Percentiles rank a stretch among this genome's conserved stretches.
Evolutionary conservation across 1,139 yeast genomes (phyloP).

Genomic region (Nadsonia commutata): DNA sequence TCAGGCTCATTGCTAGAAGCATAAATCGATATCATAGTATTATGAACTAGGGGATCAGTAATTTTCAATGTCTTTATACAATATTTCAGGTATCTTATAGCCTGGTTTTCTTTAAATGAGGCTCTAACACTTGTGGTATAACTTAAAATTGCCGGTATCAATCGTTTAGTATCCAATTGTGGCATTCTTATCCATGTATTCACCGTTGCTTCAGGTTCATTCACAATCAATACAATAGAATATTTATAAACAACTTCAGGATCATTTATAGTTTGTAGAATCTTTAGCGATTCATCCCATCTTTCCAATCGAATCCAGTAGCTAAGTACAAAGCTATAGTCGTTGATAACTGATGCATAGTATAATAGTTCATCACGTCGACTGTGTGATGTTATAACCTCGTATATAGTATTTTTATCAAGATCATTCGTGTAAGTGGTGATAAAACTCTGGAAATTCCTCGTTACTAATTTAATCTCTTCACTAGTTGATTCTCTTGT

Average conservation of each 20-base stretch:
- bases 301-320: conserved; percentile 54
- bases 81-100: conserved; percentile 47
- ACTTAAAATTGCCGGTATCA: conserved; percentile 63
- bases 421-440: conserved; percentile 32
- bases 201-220: conserved; percentile 55
- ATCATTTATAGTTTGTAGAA: conserved; percentile 37
- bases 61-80: conserved; percentile 39
- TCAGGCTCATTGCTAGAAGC: conserved; percentile 38
- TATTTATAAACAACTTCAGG: conserved; percentile 44
- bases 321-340: conserved; percentile 51
- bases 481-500: conserved; percentile 6
- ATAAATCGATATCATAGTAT: conserved; percentile 57
- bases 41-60: conserved; percentile 43
- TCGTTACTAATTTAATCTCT: conserved; percentile 14
- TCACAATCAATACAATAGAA: conserved; percentile 52
- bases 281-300: conserved; percentile 61
- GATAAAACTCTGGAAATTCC: conserved; percentile 39
- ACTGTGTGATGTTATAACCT: conserved; percentile 54
- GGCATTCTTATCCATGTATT: conserved; percentile 59
- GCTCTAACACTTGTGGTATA: conserved; percentile 27
- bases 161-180: conserved; percentile 38
- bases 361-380: conserved; percentile 46
- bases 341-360: conserved; percentile 56
- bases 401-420: conserved; percentile 56
- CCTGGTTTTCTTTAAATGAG: conserved; percentile 34